These are phyloP conservation scores for Boletus insuetus DNA, from an alignment of 768 basidiomycete genomes.

Conservation along the genomic window DNA sequence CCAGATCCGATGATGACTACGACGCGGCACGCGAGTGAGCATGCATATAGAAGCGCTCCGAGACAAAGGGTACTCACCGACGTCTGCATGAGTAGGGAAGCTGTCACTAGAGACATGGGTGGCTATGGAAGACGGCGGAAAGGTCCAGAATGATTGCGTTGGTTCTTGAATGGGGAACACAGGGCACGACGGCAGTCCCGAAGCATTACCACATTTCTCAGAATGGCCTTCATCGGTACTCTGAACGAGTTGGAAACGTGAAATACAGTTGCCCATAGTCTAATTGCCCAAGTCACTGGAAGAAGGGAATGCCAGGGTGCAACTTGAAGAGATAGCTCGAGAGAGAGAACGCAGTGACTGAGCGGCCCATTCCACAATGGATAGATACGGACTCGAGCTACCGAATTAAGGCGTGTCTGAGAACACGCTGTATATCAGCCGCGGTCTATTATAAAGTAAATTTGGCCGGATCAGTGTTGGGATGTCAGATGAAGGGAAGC, in stretches of 20 bases:
- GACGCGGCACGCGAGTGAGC: neutral
- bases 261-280: conserved; percentile 29
- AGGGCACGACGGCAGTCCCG: conserved; percentile 5
- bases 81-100: conserved; percentile 54
- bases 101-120: conserved; percentile 17
- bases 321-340: neutral
- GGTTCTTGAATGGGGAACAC: conserved; percentile 56
- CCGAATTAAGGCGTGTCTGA: conserved; percentile 13
- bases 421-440: neutral
- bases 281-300: conserved; percentile 1
- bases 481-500: neutral
- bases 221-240: neutral
- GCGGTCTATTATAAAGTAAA: neutral
- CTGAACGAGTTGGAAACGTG: conserved; percentile 7
- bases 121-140: conserved; percentile 49
- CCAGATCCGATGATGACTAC: conserved; percentile 54
- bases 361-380: conserved; percentile 6
- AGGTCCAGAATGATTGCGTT: conserved; percentile 62
- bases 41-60: neutral
- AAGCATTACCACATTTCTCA: neutral
- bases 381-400: conserved; percentile 13
- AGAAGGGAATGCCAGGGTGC: neutral
- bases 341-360: neutral
- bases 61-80: conserved; percentile 33
- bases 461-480: neutral